Evolutionary conservation across 2,329 filamentous ascomycete species (phyloP), one percentile per base, ranked within the genome.

Genomic region (Plenodomus lindquistii): DNA sequence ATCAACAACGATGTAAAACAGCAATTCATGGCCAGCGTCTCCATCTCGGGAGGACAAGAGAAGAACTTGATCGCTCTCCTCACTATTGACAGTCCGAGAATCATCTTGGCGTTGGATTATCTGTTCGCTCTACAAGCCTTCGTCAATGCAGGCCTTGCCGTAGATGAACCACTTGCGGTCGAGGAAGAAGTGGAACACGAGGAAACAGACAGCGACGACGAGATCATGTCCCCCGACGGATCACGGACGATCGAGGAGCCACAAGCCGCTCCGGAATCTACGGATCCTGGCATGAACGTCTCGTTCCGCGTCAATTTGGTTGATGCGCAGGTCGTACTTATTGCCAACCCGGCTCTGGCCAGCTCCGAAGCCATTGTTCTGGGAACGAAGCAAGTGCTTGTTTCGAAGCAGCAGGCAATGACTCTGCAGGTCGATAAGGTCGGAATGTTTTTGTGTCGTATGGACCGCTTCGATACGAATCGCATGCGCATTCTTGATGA

Each of bases 371-470:
- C 94, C 2, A 95, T 99, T 60, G 95, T 99, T 0, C 79, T 99
- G 19, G 90, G 91, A 40, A 96, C 92, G 2, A 96, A 97, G 69
- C 92, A 99, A 70, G 85, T 97, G 11, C 80, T 97, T 2, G 81
- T 97, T 10, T 96, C 93, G 2, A 89, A 96, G 63, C 95, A 99
- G 70, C 91, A 97, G 75, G 90, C 93, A 8, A 82, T 95, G 60
- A 97, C 94, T 1, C 82, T 99, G 66, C 93, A 99, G 67, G 85
- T 99, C 2, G 92, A 91, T 7, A 87, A 97, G 66, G 84, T 97
- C 44, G 94, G 94, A 60, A 99, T 99, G 94, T 99, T 97, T 71
- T 74, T 99, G 24, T 99, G 95, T 68, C 88, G 94, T 11, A 99
- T 99, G 94, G 95, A 99, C 72, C 89, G 86, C 55, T 97, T 97